These are phyloP conservation scores for Hypoxylon fragiforme DNA, from an alignment of 495 filamentous ascomycete genomes.

Conservation along the genomic window DNA sequence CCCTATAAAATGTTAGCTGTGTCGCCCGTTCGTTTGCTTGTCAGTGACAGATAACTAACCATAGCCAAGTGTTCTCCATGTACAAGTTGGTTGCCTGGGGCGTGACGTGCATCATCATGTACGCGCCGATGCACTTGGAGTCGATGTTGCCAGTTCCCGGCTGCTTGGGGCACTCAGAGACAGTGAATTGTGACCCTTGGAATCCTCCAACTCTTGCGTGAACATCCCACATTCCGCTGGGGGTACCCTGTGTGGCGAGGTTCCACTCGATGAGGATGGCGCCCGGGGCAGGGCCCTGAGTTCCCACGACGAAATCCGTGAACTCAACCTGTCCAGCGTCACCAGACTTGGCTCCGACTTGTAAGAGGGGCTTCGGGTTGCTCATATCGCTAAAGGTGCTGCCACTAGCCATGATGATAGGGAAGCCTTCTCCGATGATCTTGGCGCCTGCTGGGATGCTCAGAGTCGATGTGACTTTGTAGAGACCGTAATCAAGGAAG, in stretches of 20 bases:
- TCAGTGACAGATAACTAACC: slow-evolving; percentile 64
- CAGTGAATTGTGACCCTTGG: slow-evolving; percentile 74
- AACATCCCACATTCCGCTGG: slow-evolving; percentile 85
- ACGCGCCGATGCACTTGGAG: slow-evolving; percentile 67
- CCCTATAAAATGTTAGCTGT: slow-evolving; percentile 69
- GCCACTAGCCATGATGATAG: slow-evolving; percentile 82
- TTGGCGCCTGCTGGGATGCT: slow-evolving; percentile 60
- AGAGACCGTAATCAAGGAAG: slow-evolving; percentile 61
- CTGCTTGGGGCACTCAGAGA: slow-evolving; percentile 69
- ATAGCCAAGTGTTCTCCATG: slow-evolving; percentile 90
- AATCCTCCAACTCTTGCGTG: slow-evolving; percentile 84
- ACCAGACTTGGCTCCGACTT: slow-evolving; percentile 73
- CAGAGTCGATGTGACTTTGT: slow-evolving; percentile 68
- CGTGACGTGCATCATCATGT: slow-evolving; percentile 82
- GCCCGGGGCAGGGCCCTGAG: slow-evolving; percentile 67
- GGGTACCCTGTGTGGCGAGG: slow-evolving; percentile 59
- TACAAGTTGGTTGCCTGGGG: slow-evolving; percentile 65
- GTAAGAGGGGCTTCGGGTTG: slow-evolving; percentile 70
- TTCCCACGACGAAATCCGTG: slow-evolving; percentile 74
- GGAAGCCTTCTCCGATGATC: slow-evolving; percentile 86
- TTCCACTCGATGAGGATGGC: slow-evolving; percentile 79
- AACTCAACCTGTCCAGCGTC: slow-evolving; percentile 78
- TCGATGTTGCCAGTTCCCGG: slow-evolving; percentile 58
- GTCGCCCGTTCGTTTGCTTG: slow-evolving; percentile 55
- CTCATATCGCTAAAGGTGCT: slow-evolving; percentile 66